These are phyloP conservation scores for Sclerotinia spermophila DNA, from an alignment of 2,329 filamentous ascomycete genomes.

Conservation along the genomic window DNA sequence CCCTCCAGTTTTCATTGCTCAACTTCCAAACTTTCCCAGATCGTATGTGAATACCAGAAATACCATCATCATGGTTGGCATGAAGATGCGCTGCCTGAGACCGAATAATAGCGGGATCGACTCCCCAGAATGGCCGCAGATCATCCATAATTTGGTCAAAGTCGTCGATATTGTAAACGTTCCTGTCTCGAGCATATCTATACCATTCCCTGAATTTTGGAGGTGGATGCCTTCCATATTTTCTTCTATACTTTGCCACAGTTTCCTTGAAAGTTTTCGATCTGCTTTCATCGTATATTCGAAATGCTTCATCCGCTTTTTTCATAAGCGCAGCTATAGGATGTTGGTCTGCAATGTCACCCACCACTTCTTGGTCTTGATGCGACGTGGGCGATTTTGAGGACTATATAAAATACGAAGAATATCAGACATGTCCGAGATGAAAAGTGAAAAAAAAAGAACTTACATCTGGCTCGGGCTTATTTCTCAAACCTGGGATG, in stretches of 20 bases:
- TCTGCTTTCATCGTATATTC: constrained; percentile 34
- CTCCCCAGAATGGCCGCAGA: constrained; percentile 56
- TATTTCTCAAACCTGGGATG: constrained; percentile 23
- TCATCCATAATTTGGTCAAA: constrained; percentile 64
- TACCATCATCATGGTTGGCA: constrained; percentile 28
- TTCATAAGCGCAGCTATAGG: constrained; percentile 36
- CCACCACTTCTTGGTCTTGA: constrained; percentile 27
- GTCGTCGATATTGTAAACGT: constrained; percentile 58
- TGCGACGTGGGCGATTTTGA: constrained; percentile 31
- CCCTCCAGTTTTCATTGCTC: constrained; percentile 41
- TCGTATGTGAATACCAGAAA: constrained; percentile 35
- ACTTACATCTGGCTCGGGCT: constrained; percentile 24
- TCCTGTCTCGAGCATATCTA: constrained; percentile 47
- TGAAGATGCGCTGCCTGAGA: constrained; percentile 43
- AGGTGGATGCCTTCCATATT: constrained; percentile 57
- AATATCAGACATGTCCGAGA: background rate
- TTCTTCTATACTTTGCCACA: constrained; percentile 52
- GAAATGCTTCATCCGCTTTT: constrained; percentile 35
- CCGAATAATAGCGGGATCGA: constrained; percentile 37
- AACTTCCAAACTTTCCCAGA: constrained; percentile 37
- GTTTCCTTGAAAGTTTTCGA: constrained; percentile 50
- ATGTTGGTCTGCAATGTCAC: constrained; percentile 30
- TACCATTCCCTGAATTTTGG: constrained; percentile 62
- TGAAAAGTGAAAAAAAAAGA: background rate
- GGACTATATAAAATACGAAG: constrained; percentile 21